phyloP scores from a whole-genome alignment of 2,329 filamentous ascomycete genomes.

The Penicillium sp. region DNA sequence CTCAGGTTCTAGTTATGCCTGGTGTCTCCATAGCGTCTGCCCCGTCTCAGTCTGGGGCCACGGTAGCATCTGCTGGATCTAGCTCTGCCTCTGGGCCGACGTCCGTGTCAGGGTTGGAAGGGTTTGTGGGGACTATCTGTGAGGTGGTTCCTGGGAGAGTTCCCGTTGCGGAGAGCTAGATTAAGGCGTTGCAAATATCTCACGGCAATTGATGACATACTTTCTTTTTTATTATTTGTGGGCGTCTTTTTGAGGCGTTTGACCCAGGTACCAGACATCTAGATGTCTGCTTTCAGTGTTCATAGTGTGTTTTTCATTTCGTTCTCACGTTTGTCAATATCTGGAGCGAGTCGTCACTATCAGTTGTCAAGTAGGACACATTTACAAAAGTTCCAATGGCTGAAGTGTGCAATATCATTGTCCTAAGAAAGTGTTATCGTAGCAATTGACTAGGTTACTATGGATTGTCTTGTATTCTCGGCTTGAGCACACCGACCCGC shows the following conservation, averaged over 20 bases:
- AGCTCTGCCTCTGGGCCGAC: conserved; percentile 40
- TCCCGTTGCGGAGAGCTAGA: conserved; percentile 3
- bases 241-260: background rate
- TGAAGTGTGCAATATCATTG: background rate
- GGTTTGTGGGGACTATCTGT: conserved; percentile 55
- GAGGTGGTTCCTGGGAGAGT: conserved; percentile 27
- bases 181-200: background rate
- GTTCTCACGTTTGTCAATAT: background rate
- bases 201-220: background rate
- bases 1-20: conserved; percentile 59
- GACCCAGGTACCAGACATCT: background rate
- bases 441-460: conserved; percentile 3
- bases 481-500: background rate
- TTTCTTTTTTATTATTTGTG: background rate
- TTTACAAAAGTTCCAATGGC: background rate
- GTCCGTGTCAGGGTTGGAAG: conserved; percentile 54
- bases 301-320: background rate
- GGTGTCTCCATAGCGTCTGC: conserved; percentile 47
- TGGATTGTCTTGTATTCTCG: background rate
- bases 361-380: background rate
- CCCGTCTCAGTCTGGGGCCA: conserved; percentile 46
- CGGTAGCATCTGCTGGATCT: conserved; percentile 47
- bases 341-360: background rate
- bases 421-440: background rate
- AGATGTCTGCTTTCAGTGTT: background rate